phyloP scores from a whole-genome alignment of 176 grass and related monocot species.

The barley (Hordeum vulgare) region MorexV3_pseudomolecules_assembly NC_058521.1:47853920-47854419 shows the following conservation, averaged over 20 bases:
- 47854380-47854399: neutral
- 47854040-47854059: slow-evolving; percentile 45
- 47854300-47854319: neutral
- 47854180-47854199: slow-evolving; percentile 53
- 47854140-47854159: slow-evolving; percentile 56
- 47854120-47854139: slow-evolving; percentile 47
- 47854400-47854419: neutral
- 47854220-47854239: slow-evolving; percentile 50
- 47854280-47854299: neutral
- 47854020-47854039: slow-evolving; percentile 59
- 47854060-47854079: slow-evolving; percentile 57
- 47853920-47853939: slow-evolving; percentile 54
- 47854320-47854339: neutral
- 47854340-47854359: neutral
- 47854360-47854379: neutral
- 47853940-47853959: slow-evolving; percentile 40
- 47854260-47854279: slow-evolving; percentile 13
- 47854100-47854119: slow-evolving; percentile 49
- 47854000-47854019: slow-evolving; percentile 38
- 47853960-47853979: slow-evolving; percentile 60
- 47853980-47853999: slow-evolving; percentile 44
- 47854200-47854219: slow-evolving; percentile 49
- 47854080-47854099: slow-evolving; percentile 43
- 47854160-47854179: slow-evolving; percentile 18
- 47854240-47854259: slow-evolving; percentile 44